Percentiles rank a stretch among this genome's conserved stretches.
Conservation (phyloP, 495 filamentous ascomycete genomes). For the Penicillium alfredii region DNA sequence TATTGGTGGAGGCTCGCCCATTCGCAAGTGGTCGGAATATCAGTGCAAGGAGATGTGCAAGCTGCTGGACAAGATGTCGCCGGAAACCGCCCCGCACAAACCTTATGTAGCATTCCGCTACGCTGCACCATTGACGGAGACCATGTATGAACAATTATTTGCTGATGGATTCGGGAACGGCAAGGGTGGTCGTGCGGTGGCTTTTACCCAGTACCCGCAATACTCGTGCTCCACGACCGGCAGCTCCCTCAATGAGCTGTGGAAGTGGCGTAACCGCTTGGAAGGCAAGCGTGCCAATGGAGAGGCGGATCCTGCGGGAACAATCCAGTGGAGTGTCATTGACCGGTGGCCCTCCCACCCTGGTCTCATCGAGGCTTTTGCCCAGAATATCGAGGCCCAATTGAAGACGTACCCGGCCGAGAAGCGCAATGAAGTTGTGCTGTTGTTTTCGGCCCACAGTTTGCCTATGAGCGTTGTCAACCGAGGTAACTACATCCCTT, state of each 20-base stretch:
- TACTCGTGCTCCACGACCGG: constrained; percentile 99
- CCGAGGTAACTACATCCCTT: constrained; percentile 50
- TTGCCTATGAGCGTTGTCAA: constrained; percentile 97
- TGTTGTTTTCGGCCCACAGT: constrained; percentile 93
- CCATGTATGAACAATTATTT: constrained; percentile 76
- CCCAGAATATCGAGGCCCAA: constrained; percentile 78
- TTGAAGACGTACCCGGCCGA: constrained; percentile 78
- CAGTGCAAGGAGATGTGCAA: constrained; percentile 95
- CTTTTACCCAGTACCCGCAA: constrained; percentile 98
- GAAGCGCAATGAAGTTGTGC: constrained; percentile 66
- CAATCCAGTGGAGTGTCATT: constrained; percentile 95
- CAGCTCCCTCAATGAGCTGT: constrained; percentile 91
- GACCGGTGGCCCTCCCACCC: constrained; percentile 93
- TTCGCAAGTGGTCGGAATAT: constrained; percentile 95
- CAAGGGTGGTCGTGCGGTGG: constrained; percentile 83
- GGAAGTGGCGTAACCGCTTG: constrained; percentile 87
- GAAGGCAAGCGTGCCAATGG: constrained; percentile 64
- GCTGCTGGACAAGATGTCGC: constrained; percentile 80
- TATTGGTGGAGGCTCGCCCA: constrained; percentile 95
- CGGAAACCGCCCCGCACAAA: constrained; percentile 92
- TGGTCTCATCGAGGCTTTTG: constrained; percentile 86
- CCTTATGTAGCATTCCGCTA: constrained; percentile 99
- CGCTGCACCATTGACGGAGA: constrained; percentile 87
- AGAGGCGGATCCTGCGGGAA: constrained; percentile 48
- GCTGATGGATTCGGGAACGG: constrained; percentile 85